phyloP scores from a whole-genome alignment of 305 asterid species.

The Euphrasia arctica region DNA sequence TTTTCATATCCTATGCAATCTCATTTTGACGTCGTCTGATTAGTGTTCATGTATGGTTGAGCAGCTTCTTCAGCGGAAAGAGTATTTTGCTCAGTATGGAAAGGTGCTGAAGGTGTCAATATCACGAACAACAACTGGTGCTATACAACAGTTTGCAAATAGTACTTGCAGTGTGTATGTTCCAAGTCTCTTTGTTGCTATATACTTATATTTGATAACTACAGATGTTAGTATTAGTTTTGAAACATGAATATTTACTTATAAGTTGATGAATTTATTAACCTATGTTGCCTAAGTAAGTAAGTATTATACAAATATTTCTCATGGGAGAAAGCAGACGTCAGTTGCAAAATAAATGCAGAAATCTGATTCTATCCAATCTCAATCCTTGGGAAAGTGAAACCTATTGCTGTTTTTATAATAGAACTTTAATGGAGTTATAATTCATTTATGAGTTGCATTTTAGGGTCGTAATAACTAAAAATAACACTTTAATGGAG shows the following conservation, averaged over 20 bases:
- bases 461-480: slow-evolving; percentile 6
- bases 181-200: slow-evolving; percentile 18
- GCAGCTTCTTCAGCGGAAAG: slow-evolving; percentile 86
- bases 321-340: slow-evolving; percentile 11
- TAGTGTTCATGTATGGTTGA: slow-evolving; percentile 21
- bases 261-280: slow-evolving; percentile 20
- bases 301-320: slow-evolving; percentile 8
- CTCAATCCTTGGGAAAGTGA: slow-evolving; percentile 15
- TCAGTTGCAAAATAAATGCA: slow-evolving; percentile 14
- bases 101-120: slow-evolving; percentile 93
- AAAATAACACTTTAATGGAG: neutral
- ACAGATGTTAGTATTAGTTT: slow-evolving; percentile 5
- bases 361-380: slow-evolving; percentile 8
- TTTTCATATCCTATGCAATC: slow-evolving; percentile 6
- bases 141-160: slow-evolving; percentile 90
- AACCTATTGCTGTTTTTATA: neutral
- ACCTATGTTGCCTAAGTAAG: neutral
- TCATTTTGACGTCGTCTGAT: slow-evolving; percentile 20
- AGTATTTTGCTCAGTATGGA: slow-evolving; percentile 91
- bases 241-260: slow-evolving; percentile 16
- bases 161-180: slow-evolving; percentile 99
- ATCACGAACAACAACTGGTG: slow-evolving; percentile 91
- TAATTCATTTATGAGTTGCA: slow-evolving; percentile 2
- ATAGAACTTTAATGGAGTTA: neutral
- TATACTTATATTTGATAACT: slow-evolving; percentile 5